These are phyloP conservation scores for Gossypium davidsonii DNA, from an alignment of 441 rosid genomes.

Conservation along the genomic window DNA sequence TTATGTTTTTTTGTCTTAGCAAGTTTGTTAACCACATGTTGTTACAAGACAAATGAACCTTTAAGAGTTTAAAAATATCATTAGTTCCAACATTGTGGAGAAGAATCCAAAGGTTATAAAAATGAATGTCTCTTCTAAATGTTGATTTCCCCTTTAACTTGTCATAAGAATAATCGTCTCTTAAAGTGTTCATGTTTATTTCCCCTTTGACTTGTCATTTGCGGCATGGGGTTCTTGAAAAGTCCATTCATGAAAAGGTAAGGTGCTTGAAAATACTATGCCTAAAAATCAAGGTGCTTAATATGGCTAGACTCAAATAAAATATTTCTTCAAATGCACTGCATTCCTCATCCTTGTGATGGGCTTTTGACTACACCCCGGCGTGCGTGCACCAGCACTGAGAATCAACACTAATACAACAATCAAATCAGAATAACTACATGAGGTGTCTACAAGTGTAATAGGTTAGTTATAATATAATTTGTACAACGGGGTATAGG, in stretches of 20 bases:
- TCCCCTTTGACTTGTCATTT: background rate
- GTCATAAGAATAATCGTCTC: background rate
- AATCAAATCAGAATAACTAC: too few relatives aligned
- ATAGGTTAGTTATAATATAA: too few relatives aligned
- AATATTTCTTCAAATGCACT: background rate
- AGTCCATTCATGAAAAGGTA: background rate
- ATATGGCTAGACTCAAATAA: background rate
- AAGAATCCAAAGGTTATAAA: background rate
- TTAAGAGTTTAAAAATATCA: too few relatives aligned
- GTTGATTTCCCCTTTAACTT: background rate
- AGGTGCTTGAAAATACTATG: background rate
- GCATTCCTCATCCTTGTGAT: background rate
- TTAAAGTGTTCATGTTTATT: background rate
- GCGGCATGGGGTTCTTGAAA: background rate
- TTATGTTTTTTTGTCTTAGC: too few relatives aligned
- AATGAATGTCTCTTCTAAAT: background rate
- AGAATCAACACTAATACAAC: too few relatives aligned
- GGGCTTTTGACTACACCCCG: background rate
- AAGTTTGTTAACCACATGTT: too few relatives aligned
- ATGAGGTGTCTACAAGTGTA: too few relatives aligned
- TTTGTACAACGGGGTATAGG: too few relatives aligned
- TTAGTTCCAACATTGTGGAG: too few relatives aligned
- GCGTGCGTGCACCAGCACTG: too few relatives aligned
- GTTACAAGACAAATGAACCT: too few relatives aligned
- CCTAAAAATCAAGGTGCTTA: background rate